phyloP scores from a whole-genome alignment of 176 grass and related monocot species.

The Carex littledalei region DNA sequence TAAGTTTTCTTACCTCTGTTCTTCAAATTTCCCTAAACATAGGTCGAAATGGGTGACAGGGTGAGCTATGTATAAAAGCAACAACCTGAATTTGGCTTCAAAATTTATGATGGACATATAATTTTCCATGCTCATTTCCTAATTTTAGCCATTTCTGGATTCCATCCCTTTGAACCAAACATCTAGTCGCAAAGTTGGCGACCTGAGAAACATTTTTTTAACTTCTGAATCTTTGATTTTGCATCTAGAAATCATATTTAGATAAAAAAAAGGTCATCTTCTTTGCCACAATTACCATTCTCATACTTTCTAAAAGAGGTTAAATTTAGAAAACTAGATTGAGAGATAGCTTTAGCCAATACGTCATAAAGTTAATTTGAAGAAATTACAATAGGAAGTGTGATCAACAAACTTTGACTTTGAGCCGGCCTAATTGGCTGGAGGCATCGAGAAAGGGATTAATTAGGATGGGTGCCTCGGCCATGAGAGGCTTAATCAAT shows the following conservation, averaged over 20 bases:
- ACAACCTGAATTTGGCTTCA: neutral
- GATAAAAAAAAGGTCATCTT: neutral
- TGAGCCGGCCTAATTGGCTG: constrained; percentile 15
- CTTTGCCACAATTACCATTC: neutral
- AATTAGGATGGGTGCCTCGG: constrained; percentile 19
- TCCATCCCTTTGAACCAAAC: constrained; percentile 11
- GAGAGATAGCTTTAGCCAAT: neutral
- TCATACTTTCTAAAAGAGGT: constrained; percentile 12
- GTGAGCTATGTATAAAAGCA: neutral
- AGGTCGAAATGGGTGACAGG: neutral
- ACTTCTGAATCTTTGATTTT: constrained; percentile 12
- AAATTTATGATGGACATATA: neutral
- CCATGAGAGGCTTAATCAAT: constrained; percentile 23
- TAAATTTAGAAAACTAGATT: constrained; percentile 7
- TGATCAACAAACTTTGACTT: constrained; percentile 7
- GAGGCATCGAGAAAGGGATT: neutral
- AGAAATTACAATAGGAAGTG: neutral
- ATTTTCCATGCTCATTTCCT: constrained; percentile 14
- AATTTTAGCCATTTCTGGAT: constrained; percentile 14
- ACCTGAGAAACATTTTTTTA: neutral
- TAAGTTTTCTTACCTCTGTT: neutral
- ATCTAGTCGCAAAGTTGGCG: neutral
- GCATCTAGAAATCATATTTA: neutral
- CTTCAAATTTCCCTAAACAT: neutral
- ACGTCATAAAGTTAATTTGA: neutral